Evolutionary conservation across 1,284 basidiomycete species (phyloP), one percentile per base, ranked within the genome.

Genomic region (Leccinum subspadiceum): DNA sequence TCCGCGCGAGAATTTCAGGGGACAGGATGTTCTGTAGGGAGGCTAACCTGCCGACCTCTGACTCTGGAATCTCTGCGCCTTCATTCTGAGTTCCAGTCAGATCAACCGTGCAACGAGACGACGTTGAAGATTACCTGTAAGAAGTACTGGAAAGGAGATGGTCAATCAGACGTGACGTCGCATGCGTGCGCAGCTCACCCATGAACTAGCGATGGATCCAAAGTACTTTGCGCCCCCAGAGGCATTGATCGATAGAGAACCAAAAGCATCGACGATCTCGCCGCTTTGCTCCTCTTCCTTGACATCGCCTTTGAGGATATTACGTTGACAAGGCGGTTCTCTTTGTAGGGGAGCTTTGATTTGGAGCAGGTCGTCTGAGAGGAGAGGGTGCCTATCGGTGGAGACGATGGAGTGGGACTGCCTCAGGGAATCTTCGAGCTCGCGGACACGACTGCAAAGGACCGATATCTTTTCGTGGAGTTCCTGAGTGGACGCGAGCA

Each of bases 391-490:
- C 4, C 72, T 76, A 13, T 89, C 86, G n/a, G 74, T 59, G 0
- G 88, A 83, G n/a, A 85, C 71, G 48, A 80, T 78, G 5, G 78
- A 70, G 67, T 92, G 88, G 0, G 85, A 81, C 2, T 75, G 66
- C 37, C 86, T 80, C 31, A 93, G 76, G 7, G 78, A 85, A 65
- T 92, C 89, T 70, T 93, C 90, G n/a, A 93, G 81, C 57, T 90
- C 84, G 57, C 89, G 82, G 20, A 92, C 85, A 52, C 91, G 88
- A 61, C 76, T 84, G 48, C 86, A 84, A 7, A 93, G 82, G 68
- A 90, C 85, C 20, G 83, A 78, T 59, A 93, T 92, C 73, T 92
- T 90, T 73, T 91, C 89, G 69, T 92, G 90, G 0, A 92, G 78
- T 66, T 92, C 90, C 71, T 90, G 86, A 0, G 90, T 92, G 0